Evolutionary conservation across 257 asterid genomes (phyloP), one percentile per base, ranked within the genome.

Genomic region (Solanum paucissectum): DNA sequence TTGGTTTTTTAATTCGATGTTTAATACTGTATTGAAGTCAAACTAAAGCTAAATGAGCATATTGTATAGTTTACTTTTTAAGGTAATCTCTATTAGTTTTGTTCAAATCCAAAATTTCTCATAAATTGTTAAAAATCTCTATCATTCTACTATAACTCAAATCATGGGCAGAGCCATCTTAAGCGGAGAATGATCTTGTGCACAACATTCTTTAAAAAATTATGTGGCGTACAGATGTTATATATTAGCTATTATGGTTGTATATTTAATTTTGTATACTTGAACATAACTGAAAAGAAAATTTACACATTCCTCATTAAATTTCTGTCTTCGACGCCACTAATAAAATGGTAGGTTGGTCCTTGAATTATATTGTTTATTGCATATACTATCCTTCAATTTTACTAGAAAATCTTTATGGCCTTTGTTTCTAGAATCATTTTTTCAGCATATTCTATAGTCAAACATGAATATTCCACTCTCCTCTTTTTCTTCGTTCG

Each of bases 291-390:
- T 18, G 3, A n/a, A n/a, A n/a, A n/a, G n/a, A n/a, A n/a, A n/a
- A n/a, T n/a, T 16, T 55, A 6, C 23, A 55, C 11, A 55, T 18
- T 6, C 0, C 11, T 60, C 12, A 9, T 4, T 23, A 60, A 60
- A 60, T 23, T 60, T 60, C 4, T 23, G 0, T 21, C 3, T 23
- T 14, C n/a, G n/a, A n/a, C 7, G 1, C 5, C 14, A 0, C 1
- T 60, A 52, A 42, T 42, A 11, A 20, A 18, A 46, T 46, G 9
- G 1, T 16, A 55, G 18, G 9, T 55, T n/a, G 32, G 14, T 62
- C 14, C 13, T 62, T 23, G 71, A 11, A 62, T 29, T 12, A 27
- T 27, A 14, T 12, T 27, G 21, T 68, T 42, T 42, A 42, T 3
- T 29, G 37, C 73, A 66, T 66, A 25, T 66, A 7, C 76, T 29